phyloP scores from a whole-genome alignment of 2,329 filamentous ascomycete species.

The Alternaria panax region DNA sequence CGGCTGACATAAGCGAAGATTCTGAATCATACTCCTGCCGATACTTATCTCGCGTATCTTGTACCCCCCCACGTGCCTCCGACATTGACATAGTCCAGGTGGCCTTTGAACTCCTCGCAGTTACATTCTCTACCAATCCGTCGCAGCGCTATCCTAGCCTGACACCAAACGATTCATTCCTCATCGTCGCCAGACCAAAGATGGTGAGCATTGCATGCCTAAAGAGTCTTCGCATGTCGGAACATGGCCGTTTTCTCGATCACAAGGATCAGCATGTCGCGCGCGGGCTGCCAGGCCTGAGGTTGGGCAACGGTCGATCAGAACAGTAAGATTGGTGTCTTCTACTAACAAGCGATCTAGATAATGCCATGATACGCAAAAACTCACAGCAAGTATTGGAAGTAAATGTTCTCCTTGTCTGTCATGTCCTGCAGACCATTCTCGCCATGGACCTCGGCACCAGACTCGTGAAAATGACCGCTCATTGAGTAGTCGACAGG shows the following conservation, averaged over 20 bases:
- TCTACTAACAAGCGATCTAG: not conserved
- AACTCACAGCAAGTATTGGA: slow-evolving; percentile 28
- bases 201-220: too few relatives aligned
- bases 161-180: too few relatives aligned
- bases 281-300: too few relatives aligned
- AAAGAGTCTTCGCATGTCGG: too few relatives aligned
- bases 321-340: not conserved
- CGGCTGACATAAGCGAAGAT: not conserved
- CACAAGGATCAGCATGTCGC: too few relatives aligned
- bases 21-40: not conserved
- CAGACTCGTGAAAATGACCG: slow-evolving; percentile 24
- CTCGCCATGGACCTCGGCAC: slow-evolving; percentile 29
- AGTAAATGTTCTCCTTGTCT: slow-evolving; percentile 32
- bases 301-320: too few relatives aligned
- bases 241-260: too few relatives aligned
- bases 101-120: not conserved
- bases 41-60: not conserved
- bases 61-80: not conserved
- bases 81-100: not conserved
- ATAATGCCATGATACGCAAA: not conserved
- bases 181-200: not conserved
- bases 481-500: slow-evolving; percentile 30
- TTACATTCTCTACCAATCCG: too few relatives aligned
- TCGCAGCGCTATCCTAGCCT: too few relatives aligned
- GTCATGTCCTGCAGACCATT: slow-evolving; percentile 36